These are phyloP conservation scores for Mycothermus thermophilus DNA, from an alignment of 495 filamentous ascomycete genomes.

Conservation along the genomic window DNA sequence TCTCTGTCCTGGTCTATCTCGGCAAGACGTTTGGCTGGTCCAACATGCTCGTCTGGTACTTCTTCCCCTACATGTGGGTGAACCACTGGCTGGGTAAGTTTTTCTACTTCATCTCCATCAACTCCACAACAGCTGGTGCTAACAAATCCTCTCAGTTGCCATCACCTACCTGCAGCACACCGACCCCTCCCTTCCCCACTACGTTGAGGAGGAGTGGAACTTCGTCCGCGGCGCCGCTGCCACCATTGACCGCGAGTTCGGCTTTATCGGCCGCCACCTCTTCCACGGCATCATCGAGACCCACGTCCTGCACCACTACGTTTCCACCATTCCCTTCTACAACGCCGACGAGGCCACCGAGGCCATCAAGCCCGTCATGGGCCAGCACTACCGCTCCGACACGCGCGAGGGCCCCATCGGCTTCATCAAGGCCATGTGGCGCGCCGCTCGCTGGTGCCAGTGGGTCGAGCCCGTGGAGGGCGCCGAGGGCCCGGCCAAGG, in stretches of 20 bases:
- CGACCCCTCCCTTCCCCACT: slow-evolving; percentile 75
- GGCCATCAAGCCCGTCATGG: slow-evolving; percentile 73
- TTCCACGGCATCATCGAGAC: slow-evolving; percentile 89
- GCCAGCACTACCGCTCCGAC: slow-evolving; percentile 62
- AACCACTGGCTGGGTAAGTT: slow-evolving; percentile 88
- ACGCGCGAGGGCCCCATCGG: slow-evolving; percentile 48
- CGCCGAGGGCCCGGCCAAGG: slow-evolving; percentile 47
- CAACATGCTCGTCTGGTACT: slow-evolving; percentile 88
- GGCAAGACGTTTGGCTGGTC: slow-evolving; percentile 64
- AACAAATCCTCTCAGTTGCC: slow-evolving; percentile 41
- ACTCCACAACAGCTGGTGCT: not conserved
- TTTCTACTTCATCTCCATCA: not conserved
- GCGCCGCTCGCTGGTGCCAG: slow-evolving; percentile 53
- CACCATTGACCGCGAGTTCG: slow-evolving; percentile 81
- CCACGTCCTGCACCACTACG: slow-evolving; percentile 81
- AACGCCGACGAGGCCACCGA: slow-evolving; percentile 78
- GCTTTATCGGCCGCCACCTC: slow-evolving; percentile 73
- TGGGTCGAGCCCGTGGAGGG: slow-evolving; percentile 60
- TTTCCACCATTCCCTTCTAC: slow-evolving; percentile 79
- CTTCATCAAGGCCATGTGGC: slow-evolving; percentile 51
- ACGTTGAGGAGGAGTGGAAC: slow-evolving; percentile 61
- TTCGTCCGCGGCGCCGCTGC: slow-evolving; percentile 74
- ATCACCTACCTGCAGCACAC: slow-evolving; percentile 90
- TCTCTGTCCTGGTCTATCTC: slow-evolving; percentile 39
- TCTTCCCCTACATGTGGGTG: slow-evolving; percentile 90